Evolutionary conservation across 495 filamentous ascomycete species (phyloP).

Genomic region (Hyaloscypha variabilis): DNA sequence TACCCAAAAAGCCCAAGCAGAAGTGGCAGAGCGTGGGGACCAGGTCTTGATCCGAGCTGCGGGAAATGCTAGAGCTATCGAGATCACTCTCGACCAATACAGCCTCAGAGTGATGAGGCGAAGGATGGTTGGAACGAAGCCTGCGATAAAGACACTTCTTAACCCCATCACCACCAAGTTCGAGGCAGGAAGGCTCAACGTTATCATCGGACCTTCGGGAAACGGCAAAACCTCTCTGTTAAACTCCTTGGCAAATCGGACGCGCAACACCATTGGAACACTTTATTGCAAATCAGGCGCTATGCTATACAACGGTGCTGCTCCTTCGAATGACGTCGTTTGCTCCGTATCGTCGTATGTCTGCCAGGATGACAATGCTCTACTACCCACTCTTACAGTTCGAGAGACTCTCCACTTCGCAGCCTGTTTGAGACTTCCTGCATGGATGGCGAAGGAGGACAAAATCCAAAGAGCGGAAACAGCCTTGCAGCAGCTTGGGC

Average conservation of each 20-base stretch:
- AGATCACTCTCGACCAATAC: constrained; percentile 62
- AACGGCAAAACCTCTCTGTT: constrained; percentile 72
- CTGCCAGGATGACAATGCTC: constrained; percentile 72
- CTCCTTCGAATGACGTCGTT: constrained; percentile 63
- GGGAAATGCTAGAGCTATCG: constrained; percentile 55
- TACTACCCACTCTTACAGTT: constrained; percentile 70
- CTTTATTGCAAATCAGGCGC: constrained; percentile 55
- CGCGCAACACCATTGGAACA: constrained; percentile 55
- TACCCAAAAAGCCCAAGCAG: constrained; percentile 52
- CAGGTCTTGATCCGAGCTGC: constrained; percentile 50
- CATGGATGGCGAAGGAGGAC: constrained; percentile 63
- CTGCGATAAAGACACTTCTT: constrained; percentile 56
- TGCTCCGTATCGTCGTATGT: constrained; percentile 74
- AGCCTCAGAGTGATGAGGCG: constrained; percentile 62
- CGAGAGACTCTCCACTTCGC: constrained; percentile 72
- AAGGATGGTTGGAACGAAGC: constrained; percentile 40
- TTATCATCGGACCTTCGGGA: constrained; percentile 78
- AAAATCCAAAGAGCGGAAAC: constrained; percentile 68
- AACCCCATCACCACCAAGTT: constrained; percentile 63
- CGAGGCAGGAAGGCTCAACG: constrained; percentile 62
- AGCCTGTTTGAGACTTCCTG: constrained; percentile 65
- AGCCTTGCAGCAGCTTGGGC: constrained; percentile 69
- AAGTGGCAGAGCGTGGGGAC: constrained; percentile 61
- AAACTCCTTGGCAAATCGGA: constrained; percentile 64
- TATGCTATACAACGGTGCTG: constrained; percentile 66